Evolutionary conservation across 2,329 filamentous ascomycete genomes (phyloP), one percentile per base, ranked within the genome.

Genomic region (Diaporthe helianthi): DNA sequence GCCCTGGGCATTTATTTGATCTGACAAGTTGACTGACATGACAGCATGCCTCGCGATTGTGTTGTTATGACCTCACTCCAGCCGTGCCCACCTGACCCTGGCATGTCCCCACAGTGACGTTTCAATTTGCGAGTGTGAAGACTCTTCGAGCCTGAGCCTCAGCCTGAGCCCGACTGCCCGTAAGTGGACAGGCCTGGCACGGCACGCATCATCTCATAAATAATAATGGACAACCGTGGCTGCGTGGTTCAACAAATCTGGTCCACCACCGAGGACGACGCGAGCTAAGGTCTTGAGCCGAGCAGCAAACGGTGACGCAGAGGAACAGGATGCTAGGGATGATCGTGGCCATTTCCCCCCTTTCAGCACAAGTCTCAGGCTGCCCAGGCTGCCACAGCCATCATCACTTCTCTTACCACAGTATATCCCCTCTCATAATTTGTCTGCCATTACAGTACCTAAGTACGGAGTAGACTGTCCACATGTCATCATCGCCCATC

Each of bases 51-150:
- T 26, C 38, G 17, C 55, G 46, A 24, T 31, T 60, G 24, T 60
- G 55, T 13, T 63, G 26, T 36, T 63, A 63, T 63, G 58, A 63
- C 58, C 58, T 63, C 58, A 63, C 58, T 63, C 58, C 58, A 41
- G 44, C 44, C 7, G 58, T 63, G 58, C 58, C 58, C 58, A 63
- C 58, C 19, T 63, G 29, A 63, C 58, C 58, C 58, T 49, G 8
- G 58, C 58, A 33, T n/a, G 44, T 15, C 58, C n/a, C 58, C 58
- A 49, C 58, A 63, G 58, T 44, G 58, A 49, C 26, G 44, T 63
- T 63, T 63, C 58, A 63, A 63, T 63, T 63, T 63, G 29, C 36
- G 10, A 63, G 58, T 49, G 26, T 24, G 19, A 63, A 49, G 29
- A 36, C 13, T 60, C 36, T 3, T 26, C 24, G 29, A 61, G 41